Base-by-base conservation (phyloP, 2,329 filamentous ascomycete genomes). In the Helotiales sp. region DNA sequence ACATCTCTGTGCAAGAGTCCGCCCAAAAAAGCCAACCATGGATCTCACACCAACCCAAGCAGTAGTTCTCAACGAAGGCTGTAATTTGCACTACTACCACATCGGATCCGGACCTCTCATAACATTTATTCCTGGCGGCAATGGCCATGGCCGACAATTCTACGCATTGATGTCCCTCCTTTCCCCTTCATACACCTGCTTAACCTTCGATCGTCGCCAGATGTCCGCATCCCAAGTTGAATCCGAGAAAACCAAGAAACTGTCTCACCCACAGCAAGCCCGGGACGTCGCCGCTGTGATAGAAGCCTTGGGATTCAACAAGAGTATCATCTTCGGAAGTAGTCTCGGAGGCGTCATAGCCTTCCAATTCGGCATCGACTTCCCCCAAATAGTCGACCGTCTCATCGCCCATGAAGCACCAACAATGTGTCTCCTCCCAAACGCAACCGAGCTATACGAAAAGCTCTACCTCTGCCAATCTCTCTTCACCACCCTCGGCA, bases 291-390 rank as follows among this genome's bases (percentile, higher is more conserved):
- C 64, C 42, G 66, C 69, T 34, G 54, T 73, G 40, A 70, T 73
- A 57, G 55, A 53, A 30, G 66, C 62, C 59, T 89, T 86, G 3
- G 89, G 86, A 65, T 86, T 78, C 25, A 79, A 86, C 70, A 93
- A 93, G 69, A 93, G 89, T 1, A 88, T 89, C 27, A 79, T 78
- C 19, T 83, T 84, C 63, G 86, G 81, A 34, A 93, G 67, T 63
- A 72, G 69, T 59, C 51, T 56, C 31, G 71, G 71, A 1, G 71
- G 64, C 5, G 57, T 73, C 42, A 60, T 73, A 19, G 59, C 63
- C 0, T 66, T 71, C 34, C 70, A 71, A 57, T 67, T 73, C 40
- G 70, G 71, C 3, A 58, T 66, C 56, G 67, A 70, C 57, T 70
- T 66, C 36, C 71, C 71, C 1, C 58, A 66, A 4, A 64, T 65